These are phyloP conservation scores for Suillus spraguei DNA, from an alignment of 768 basidiomycete species.

Conservation along the genomic window DNA sequence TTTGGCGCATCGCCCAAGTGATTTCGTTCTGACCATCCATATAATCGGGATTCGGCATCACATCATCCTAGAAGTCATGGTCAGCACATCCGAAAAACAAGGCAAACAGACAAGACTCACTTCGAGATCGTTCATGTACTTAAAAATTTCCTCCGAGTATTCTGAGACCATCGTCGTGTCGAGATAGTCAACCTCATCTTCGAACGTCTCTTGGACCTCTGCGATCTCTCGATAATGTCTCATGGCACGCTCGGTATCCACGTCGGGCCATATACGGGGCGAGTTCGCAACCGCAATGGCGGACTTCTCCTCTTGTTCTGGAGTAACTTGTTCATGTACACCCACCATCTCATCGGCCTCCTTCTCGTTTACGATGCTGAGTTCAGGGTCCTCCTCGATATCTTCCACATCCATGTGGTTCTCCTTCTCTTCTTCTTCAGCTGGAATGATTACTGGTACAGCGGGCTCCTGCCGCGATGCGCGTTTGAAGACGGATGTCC, in stretches of 20 bases:
- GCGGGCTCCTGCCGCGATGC: slow-evolving; percentile 44
- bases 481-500: slow-evolving; percentile 41
- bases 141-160: slow-evolving; percentile 97
- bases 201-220: slow-evolving; percentile 60
- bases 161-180: slow-evolving; percentile 95
- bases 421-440: slow-evolving; percentile 49
- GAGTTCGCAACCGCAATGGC: slow-evolving; percentile 37
- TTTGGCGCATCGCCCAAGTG: slow-evolving; percentile 92
- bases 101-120: slow-evolving; percentile 42
- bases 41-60: slow-evolving; percentile 92
- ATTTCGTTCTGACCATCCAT: slow-evolving; percentile 95
- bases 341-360: slow-evolving; percentile 70
- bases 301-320: slow-evolving; percentile 40
- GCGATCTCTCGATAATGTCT: slow-evolving; percentile 65
- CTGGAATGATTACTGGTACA: slow-evolving; percentile 44
- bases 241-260: slow-evolving; percentile 60
- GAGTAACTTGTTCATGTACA: slow-evolving; percentile 42
- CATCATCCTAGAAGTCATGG: slow-evolving; percentile 55
- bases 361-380: slow-evolving; percentile 46
- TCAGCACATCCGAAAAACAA: slow-evolving; percentile 22
- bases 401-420: slow-evolving; percentile 62
- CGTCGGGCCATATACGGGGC: slow-evolving; percentile 72
- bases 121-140: slow-evolving; percentile 94
- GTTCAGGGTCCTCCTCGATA: slow-evolving; percentile 43
- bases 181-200: slow-evolving; percentile 72